phyloP scores from a whole-genome alignment of 495 filamentous ascomycete genomes.

The Xylaria sp. region DNA sequence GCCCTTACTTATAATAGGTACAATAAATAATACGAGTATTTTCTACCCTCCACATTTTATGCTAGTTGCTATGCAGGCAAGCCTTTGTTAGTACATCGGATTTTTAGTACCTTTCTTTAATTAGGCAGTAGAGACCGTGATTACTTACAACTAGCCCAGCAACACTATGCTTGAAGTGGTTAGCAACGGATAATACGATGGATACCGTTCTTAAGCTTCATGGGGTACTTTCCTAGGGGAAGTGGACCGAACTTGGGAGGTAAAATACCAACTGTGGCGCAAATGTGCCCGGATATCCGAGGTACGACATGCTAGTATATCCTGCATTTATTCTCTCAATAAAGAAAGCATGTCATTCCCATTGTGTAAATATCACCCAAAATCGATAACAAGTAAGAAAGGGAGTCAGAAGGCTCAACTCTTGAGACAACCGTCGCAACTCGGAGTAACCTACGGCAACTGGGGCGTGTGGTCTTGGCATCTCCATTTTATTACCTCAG shows the following conservation, averaged over 20 bases:
- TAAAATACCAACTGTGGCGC: slow-evolving; percentile 1
- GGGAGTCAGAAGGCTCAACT: background rate
- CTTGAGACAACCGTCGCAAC: background rate
- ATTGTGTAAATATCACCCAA: background rate
- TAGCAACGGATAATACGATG: slow-evolving; percentile 3
- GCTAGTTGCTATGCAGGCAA: slow-evolving; percentile 2
- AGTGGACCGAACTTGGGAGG: background rate
- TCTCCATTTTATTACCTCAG: slow-evolving; percentile 13
- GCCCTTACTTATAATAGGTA: too few species aligned
- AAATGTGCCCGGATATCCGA: background rate
- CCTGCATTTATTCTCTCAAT: background rate
- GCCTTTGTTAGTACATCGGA: background rate
- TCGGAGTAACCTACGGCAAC: slow-evolving; percentile 24
- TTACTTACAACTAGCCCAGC: background rate
- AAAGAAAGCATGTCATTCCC: background rate
- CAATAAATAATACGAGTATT: slow-evolving; percentile 8
- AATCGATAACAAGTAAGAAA: background rate
- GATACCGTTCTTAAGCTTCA: slow-evolving; percentile 3
- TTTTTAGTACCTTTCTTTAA: background rate
- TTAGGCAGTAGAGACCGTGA: slow-evolving; percentile 10
- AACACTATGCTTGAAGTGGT: background rate
- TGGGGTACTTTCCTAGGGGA: background rate
- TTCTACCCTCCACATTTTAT: background rate
- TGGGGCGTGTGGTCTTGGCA: slow-evolving; percentile 17
- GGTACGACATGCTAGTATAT: background rate